A percentile compares a stretch with the other conserved stretches of the same genome.
phyloP scores from a whole-genome alignment of 106 monocot species.

The Acorus calamus region DNA sequence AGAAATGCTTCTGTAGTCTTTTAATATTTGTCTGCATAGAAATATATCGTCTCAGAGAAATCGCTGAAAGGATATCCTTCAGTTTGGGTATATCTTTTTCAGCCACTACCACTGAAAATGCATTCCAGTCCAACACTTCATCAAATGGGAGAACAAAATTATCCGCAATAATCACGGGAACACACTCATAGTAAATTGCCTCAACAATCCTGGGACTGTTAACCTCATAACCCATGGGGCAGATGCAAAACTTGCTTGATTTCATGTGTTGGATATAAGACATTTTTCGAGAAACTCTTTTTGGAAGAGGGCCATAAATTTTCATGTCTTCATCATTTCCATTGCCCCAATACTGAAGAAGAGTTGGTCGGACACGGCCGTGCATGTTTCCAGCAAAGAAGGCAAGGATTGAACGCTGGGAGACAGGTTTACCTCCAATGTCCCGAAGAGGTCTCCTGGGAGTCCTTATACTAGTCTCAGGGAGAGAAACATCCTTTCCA shows the following conservation, averaged over 20 bases:
- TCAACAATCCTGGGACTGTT: constrained; percentile 97
- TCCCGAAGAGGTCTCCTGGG: constrained; percentile 49
- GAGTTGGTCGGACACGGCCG: constrained; percentile 63
- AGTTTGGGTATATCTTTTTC: constrained; percentile 86
- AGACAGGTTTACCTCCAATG: constrained; percentile 54
- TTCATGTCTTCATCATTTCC: constrained; percentile 53
- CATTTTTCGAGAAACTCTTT: constrained; percentile 47
- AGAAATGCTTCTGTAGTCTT: constrained; percentile 76
- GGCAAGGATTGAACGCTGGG: constrained; percentile 59
- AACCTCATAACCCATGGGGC: constrained; percentile 90
- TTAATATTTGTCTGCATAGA: constrained; percentile 48
- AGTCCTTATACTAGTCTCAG: constrained; percentile 65
- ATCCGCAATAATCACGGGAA: constrained; percentile 84
- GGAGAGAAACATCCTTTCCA: constrained; percentile 76
- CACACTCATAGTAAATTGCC: constrained; percentile 84
- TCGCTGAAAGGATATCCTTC: constrained; percentile 48
- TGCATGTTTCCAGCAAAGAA: constrained; percentile 87
- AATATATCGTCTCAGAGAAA: constrained; percentile 46
- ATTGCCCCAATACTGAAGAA: constrained; percentile 48
- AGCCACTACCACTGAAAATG: constrained; percentile 66
- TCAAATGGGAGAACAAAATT: constrained; percentile 78
- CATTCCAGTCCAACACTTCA: constrained; percentile 73
- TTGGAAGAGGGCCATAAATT: constrained; percentile 67
- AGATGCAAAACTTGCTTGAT: constrained; percentile 80
- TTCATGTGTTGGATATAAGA: constrained; percentile 79